These are phyloP conservation scores for Vigna angularis DNA, from an alignment of 306 rosid species.

Conservation along the genomic window DNA sequence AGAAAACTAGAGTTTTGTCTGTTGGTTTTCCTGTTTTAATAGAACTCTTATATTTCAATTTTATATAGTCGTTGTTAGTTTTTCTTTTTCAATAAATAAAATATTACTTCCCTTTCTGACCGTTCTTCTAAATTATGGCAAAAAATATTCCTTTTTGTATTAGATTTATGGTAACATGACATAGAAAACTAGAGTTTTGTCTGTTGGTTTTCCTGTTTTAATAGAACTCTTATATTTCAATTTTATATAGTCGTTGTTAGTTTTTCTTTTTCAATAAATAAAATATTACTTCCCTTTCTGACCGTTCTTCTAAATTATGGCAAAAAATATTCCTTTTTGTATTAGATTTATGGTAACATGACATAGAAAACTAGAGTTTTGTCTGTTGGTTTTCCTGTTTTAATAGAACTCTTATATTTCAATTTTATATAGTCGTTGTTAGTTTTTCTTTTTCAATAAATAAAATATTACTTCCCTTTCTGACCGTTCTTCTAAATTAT, in stretches of 20 bases:
- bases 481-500: no score
- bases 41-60: not conserved
- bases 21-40: constrained; percentile 17
- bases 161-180: constrained; percentile 1
- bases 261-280: no score
- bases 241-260: no score
- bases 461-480: no score
- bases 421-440: no score
- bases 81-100: no score
- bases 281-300: no score
- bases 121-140: no score
- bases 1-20: not conserved
- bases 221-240: not conserved
- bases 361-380: not conserved
- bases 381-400: constrained; percentile 4
- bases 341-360: constrained; percentile 2
- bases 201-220: constrained; percentile 10
- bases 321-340: constrained; percentile 1
- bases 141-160: constrained; percentile 2
- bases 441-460: no score
- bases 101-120: no score
- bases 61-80: no score
- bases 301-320: no score
- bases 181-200: not conserved
- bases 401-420: not conserved